Evolutionary conservation across 768 basidiomycete species (phyloP), one percentile per base, ranked within the genome.

Genomic region (Saitozyma podzolica): DNA sequence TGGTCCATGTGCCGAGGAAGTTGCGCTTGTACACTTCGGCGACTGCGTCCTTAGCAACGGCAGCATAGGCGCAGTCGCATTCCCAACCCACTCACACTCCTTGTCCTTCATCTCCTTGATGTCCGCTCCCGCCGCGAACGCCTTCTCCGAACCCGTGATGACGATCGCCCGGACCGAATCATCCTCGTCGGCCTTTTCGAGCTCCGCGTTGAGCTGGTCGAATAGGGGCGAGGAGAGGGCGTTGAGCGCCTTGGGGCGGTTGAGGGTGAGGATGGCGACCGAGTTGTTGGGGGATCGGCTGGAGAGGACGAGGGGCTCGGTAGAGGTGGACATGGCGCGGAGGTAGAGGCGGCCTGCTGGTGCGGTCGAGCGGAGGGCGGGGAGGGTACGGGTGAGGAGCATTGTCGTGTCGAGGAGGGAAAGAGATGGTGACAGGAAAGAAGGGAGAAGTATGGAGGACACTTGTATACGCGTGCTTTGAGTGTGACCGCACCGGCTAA

Each of bases 31-130:
- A 97, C 1, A 87, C 92, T 61, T 94, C 90, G n/a, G 89, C 82
- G 74, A 87, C 91, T 92, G 73, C 29, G 45, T 7, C 5, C 13
- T 66, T n/a, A 66, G 59, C 54, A 0, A 20, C 10, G 13, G 20
- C 40, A 8, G 29, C 29, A 29, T 2, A 29, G 29, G 29, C 45
- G n/a, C 16, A 0, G 43, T 37, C 41, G 17, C 42, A 5, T 4
- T 17, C 58, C 8, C 14, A 47, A 42, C 20, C 13, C 9, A 80
- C 86, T 75, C 73, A 92, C 92, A 96, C 62, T 87, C 82, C 81
- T 93, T 93, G 81, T 94, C 91, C 80, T 92, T 93, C 95, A 98
- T 98, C 81, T 98, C 93, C 82, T 96, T 97, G 81, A 99, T 97
- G 80, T 99, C 95, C 19, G 95, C 95, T 3, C 95, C 93, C 71